Evolutionary conservation across 148 eudicot genomes (phyloP).

Genomic region (Camellia lanceoleosa): DNA sequence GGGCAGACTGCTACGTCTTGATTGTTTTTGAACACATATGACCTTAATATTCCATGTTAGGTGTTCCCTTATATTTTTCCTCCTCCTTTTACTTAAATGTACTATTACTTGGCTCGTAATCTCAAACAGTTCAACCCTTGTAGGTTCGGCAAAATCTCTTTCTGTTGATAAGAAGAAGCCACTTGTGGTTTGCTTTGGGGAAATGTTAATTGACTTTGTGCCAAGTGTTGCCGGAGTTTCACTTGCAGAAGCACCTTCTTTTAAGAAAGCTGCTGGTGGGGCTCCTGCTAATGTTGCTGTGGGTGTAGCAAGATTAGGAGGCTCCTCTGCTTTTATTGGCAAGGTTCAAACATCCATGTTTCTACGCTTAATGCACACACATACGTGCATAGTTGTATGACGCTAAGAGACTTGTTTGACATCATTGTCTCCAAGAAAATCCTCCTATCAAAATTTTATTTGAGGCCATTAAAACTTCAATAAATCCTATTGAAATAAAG

Average conservation of each 20-base stretch:
- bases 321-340: slow-evolving; percentile 84
- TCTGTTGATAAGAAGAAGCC: slow-evolving; percentile 2
- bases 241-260: slow-evolving; percentile 85
- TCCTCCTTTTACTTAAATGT: background rate
- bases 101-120: background rate
- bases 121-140: background rate
- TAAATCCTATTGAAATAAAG: background rate
- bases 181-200: slow-evolving; percentile 89
- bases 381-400: background rate
- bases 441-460: background rate
- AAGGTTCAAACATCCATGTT: slow-evolving; percentile 37
- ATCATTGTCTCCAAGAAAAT: background rate
- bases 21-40: background rate
- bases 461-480: background rate
- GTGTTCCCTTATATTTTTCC: background rate
- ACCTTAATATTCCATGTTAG: too few species aligned
- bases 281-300: slow-evolving; percentile 99
- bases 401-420: background rate
- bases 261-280: slow-evolving; percentile 89
- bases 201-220: slow-evolving; percentile 89
- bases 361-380: background rate
- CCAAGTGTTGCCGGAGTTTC: slow-evolving; percentile 76
- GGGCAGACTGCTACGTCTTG: background rate
- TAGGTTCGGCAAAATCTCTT: background rate
- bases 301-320: slow-evolving; percentile 76